Percentiles rank a stretch among this genome's conserved stretches.
These are phyloP conservation scores for Penicillium aurantiogriseum DNA, from an alignment of 2,329 filamentous ascomycete genomes.

Conservation along the genomic window DNA sequence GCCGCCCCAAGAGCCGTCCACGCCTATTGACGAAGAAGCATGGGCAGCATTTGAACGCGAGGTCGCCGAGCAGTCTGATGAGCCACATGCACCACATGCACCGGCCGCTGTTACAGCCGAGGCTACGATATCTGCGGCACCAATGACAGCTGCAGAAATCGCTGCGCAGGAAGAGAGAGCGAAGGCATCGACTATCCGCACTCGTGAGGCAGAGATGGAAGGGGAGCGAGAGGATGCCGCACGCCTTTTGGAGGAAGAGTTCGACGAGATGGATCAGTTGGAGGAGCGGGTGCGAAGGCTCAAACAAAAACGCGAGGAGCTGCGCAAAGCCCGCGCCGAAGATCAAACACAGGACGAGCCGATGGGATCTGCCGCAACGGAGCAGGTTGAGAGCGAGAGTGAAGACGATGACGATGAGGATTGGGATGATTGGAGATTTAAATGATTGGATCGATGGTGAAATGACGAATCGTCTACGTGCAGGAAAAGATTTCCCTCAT, in stretches of 20 bases:
- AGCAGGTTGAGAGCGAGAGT: slow-evolving; percentile 43
- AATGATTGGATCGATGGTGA: slow-evolving; percentile 21
- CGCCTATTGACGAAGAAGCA: slow-evolving; percentile 68
- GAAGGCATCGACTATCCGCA: slow-evolving; percentile 40
- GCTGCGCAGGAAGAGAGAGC: slow-evolving; percentile 54
- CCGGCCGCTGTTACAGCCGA: slow-evolving; percentile 38
- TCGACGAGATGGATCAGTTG: slow-evolving; percentile 78
- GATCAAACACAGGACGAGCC: slow-evolving; percentile 28
- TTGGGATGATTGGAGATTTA: slow-evolving; percentile 48
- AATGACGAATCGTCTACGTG: slow-evolving; percentile 24
- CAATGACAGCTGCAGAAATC: slow-evolving; percentile 63
- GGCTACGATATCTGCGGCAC: slow-evolving; percentile 67
- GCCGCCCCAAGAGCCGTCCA: slow-evolving; percentile 13
- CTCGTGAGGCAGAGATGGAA: slow-evolving; percentile 56
- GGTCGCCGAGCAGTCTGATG: slow-evolving; percentile 55
- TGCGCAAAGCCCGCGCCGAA: slow-evolving; percentile 48
- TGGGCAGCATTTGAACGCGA: slow-evolving; percentile 88
- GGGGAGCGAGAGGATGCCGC: slow-evolving; percentile 75
- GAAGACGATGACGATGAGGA: slow-evolving; percentile 58
- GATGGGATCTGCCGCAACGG: slow-evolving; percentile 26
- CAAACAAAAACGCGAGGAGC: slow-evolving; percentile 68
- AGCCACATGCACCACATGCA: slow-evolving; percentile 30
- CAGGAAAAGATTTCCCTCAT: slow-evolving; percentile 27
- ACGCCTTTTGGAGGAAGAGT: slow-evolving; percentile 70
- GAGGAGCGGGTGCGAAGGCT: slow-evolving; percentile 68